Conservation (phyloP, 139 green algal species). For the Chlamydomonas applanata region DNA sequence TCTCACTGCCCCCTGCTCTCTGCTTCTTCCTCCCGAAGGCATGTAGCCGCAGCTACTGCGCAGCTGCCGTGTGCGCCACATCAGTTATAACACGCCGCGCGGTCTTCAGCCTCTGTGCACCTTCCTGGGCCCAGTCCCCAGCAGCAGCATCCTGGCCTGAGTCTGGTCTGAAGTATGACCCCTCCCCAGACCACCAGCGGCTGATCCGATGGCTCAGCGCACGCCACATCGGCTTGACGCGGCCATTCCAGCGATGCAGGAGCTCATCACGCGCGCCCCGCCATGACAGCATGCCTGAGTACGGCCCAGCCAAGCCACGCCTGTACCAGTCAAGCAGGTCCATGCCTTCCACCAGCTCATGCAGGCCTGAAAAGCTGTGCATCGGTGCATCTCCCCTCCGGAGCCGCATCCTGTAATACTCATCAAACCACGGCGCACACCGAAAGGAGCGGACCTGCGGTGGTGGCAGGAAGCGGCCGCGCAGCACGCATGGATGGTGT, state of each 20-base stretch:
- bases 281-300: neutral
- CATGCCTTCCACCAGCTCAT: constrained; percentile 3
- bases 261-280: constrained; percentile 4
- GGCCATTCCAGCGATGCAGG: neutral
- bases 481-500: no score
- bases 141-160: no score
- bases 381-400: neutral
- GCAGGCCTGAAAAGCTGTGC: neutral
- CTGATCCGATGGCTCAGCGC: neutral
- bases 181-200: no score
- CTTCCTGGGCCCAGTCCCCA: no score
- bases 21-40: no score
- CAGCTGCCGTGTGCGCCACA: no score
- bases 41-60: no score
- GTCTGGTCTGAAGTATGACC: no score
- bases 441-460: neutral
- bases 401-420: constrained; percentile 10
- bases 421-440: neutral
- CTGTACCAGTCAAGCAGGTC: constrained; percentile 13
- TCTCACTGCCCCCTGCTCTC: no score
- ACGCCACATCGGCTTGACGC: neutral
- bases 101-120: no score
- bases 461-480: no score
- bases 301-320: constrained; percentile 1
- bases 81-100: no score